Evolutionary conservation across 2,329 filamentous ascomycete genomes (phyloP), one percentile per base, ranked within the genome.

Genomic region (Alternaria triticina): DNA sequence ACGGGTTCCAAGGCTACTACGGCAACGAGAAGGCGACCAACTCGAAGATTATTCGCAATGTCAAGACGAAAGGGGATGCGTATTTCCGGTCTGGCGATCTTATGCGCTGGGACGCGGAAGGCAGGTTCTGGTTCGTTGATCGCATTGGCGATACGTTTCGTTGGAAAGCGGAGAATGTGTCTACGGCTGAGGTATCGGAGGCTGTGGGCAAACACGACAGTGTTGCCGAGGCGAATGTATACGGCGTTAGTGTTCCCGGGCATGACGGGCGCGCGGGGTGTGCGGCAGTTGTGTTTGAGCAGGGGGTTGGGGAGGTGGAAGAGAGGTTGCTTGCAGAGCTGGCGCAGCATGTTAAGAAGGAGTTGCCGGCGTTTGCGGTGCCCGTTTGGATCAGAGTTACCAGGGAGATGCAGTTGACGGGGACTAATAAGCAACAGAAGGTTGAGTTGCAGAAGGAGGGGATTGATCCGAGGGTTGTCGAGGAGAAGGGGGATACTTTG

Each of bases 1-100:
- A 54, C n/a, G 73, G 71, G 36, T 80, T 91, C 76, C 84, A 86
- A 23, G 91, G 91, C 4, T 94, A 94, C 77, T 90, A 87, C 77
- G 86, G 73, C 33, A 81, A 81, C 60, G 49, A 59, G 12, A 68
- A 66, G 12, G 80, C 80, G 0, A 79, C 75, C 3, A 64, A 66
- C 8, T 74, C 70, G 23, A 78, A 80, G 51, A 75, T 80, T 40
- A 50, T 81, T 9, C 65, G 74, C 8, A 66, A 80, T 40, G 79
- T 80, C 3, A 76, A 74, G 49, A 64, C 45, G 15, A 72, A 77
- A 36, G 79, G 79, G 1, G 80, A 81, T 45, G 72, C 78, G 43
- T 81, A 74, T 36, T 81, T 79, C 68, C 71, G 79, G 54, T 75
- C 76, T 4, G 79, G 79, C 44, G 79, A 81, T 60, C 65, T 80